Conservation (phyloP, 2,329 filamentous ascomycete species). For the Hansfordia pulvinata region DNA sequence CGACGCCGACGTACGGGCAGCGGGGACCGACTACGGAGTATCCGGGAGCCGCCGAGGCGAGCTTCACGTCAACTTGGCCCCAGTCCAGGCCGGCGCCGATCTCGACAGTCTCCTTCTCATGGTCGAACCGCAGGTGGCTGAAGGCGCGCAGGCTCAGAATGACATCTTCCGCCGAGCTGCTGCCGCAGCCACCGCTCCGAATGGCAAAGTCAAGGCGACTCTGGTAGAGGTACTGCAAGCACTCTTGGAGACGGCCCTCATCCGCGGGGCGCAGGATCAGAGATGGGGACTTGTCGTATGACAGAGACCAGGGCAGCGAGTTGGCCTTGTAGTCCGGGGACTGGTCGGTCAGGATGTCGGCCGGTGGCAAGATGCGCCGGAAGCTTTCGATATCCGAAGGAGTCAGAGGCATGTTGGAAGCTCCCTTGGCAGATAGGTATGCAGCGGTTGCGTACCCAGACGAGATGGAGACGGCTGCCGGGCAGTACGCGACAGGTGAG, state of each 20-base stretch:
- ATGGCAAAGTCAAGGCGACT: slow-evolving; percentile 1
- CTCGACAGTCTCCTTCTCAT: neutral
- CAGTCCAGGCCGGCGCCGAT: slow-evolving; percentile 1
- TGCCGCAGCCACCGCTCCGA: neutral
- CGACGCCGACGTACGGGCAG: slow-evolving; percentile 2
- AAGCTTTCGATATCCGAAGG: neutral
- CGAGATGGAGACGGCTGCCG: too few relatives aligned
- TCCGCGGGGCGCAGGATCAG: neutral
- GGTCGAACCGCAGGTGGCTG: neutral
- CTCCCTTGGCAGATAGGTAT: too few relatives aligned
- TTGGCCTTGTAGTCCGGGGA: neutral
- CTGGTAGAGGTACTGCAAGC: neutral
- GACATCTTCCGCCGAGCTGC: slow-evolving; percentile 1
- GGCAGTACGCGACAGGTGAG: too few relatives aligned
- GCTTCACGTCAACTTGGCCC: slow-evolving; percentile 1
- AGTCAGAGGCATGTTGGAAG: too few relatives aligned
- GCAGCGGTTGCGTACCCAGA: too few relatives aligned
- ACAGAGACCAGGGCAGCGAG: neutral
- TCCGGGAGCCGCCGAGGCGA: neutral
- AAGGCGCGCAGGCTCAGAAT: slow-evolving; percentile 1
- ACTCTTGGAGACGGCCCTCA: neutral
- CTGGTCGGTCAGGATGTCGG: neutral
- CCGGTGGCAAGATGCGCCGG: neutral
- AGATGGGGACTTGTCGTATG: slow-evolving; percentile 1
- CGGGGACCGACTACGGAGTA: slow-evolving; percentile 1